Conservation (phyloP, 352 stramenopile genomes). For the Peronospora farinosa region DNA sequence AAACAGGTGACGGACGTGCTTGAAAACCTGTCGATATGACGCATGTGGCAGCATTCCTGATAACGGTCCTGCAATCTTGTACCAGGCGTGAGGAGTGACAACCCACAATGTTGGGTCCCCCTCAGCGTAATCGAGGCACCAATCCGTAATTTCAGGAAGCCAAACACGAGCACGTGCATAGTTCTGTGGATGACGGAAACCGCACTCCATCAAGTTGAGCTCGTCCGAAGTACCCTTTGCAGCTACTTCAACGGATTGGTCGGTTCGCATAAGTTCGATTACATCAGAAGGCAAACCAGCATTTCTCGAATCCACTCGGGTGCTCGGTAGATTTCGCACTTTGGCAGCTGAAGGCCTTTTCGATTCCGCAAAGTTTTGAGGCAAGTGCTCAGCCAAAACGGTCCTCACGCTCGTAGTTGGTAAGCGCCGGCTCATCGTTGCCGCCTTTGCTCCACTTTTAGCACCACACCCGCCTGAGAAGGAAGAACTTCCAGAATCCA, state of each 20-base stretch:
- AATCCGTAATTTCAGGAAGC: slow-evolving; percentile 81
- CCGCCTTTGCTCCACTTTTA: slow-evolving; percentile 20
- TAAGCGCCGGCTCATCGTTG: slow-evolving; percentile 11
- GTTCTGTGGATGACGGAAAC: slow-evolving; percentile 59
- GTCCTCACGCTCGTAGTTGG: neutral
- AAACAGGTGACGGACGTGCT: slow-evolving; percentile 70
- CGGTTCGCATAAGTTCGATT: slow-evolving; percentile 73
- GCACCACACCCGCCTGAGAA: slow-evolving; percentile 31
- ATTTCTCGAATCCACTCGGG: slow-evolving; percentile 27
- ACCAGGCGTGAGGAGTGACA: slow-evolving; percentile 76
- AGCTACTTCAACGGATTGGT: slow-evolving; percentile 41
- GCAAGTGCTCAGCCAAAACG: slow-evolving; percentile 3
- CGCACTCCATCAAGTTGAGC: slow-evolving; percentile 73
- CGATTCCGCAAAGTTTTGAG: slow-evolving; percentile 3
- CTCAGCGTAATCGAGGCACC: slow-evolving; percentile 83
- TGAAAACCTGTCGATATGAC: slow-evolving; percentile 67
- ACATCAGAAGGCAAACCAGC: slow-evolving; percentile 41
- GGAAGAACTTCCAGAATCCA: slow-evolving; percentile 35
- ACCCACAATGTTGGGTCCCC: slow-evolving; percentile 82
- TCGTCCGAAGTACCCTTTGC: slow-evolving; percentile 51
- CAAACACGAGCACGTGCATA: slow-evolving; percentile 66
- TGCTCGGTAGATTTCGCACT: slow-evolving; percentile 25
- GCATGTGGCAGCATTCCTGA: slow-evolving; percentile 66
- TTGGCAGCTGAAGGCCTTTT: slow-evolving; percentile 12
- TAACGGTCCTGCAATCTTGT: slow-evolving; percentile 77